These are phyloP conservation scores for Leucoagaricus sp. DNA, from an alignment of 1,284 basidiomycete genomes.

Conservation along the genomic window DNA sequence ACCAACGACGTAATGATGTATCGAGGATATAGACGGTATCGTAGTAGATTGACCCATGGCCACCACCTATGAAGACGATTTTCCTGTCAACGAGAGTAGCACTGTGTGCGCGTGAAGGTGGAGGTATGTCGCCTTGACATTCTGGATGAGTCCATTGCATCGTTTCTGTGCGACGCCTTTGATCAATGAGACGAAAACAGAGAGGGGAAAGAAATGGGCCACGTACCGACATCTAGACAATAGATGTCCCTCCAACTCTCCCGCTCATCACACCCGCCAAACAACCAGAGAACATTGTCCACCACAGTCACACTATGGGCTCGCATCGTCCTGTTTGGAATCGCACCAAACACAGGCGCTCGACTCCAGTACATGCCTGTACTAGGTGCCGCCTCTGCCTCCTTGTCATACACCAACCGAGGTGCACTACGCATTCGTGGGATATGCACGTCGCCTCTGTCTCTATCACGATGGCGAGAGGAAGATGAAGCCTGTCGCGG, in stretches of 20 bases:
- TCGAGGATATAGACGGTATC: slow-evolving; percentile 83
- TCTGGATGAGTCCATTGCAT: slow-evolving; percentile 87
- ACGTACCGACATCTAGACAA: slow-evolving; percentile 82
- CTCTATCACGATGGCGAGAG: neutral
- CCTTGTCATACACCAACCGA: slow-evolving; percentile 56
- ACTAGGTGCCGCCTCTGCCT: slow-evolving; percentile 47
- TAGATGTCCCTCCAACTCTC: slow-evolving; percentile 79
- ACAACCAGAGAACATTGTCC: slow-evolving; percentile 82
- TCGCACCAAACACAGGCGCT: slow-evolving; percentile 76
- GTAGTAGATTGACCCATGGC: slow-evolving; percentile 77
- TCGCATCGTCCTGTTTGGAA: slow-evolving; percentile 77
- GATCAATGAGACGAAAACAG: neutral
- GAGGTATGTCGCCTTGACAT: slow-evolving; percentile 73
- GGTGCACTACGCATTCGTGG: slow-evolving; percentile 30
- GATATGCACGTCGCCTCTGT: slow-evolving; percentile 4
- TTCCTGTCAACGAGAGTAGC: slow-evolving; percentile 83
- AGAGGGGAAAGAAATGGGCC: neutral
- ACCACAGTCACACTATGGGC: slow-evolving; percentile 87
- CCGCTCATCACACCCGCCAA: slow-evolving; percentile 87
- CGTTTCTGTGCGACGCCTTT: slow-evolving; percentile 62
- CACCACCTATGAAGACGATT: slow-evolving; percentile 86
- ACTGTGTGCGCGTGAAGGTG: slow-evolving; percentile 86
- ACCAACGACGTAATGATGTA: slow-evolving; percentile 73
- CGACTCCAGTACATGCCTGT: slow-evolving; percentile 85
- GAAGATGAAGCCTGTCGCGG: slow-evolving; percentile 1